These are phyloP conservation scores for Colletotrichum truncatum DNA, from an alignment of 2,329 filamentous ascomycete genomes.

Conservation along the genomic window DNA sequence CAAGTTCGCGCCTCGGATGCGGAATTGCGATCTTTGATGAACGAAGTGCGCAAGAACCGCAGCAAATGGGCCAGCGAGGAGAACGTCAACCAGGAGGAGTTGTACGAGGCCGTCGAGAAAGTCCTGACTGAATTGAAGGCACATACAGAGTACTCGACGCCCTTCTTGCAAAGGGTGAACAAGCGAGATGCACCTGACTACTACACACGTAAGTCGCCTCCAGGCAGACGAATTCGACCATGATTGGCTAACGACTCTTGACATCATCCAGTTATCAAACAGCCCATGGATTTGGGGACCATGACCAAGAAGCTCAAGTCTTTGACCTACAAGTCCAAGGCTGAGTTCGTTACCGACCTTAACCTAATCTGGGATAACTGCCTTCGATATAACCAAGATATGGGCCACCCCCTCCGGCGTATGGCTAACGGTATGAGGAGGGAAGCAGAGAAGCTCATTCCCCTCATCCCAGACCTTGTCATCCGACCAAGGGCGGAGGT, in stretches of 20 bases:
- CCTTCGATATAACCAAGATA: constrained; percentile 92
- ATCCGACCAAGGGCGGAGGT: constrained; percentile 94
- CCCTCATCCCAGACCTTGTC: constrained; percentile 90
- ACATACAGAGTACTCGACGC: constrained; percentile 96
- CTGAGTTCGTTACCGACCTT: constrained; percentile 92
- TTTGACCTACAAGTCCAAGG: constrained; percentile 84
- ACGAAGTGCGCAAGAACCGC: constrained; percentile 95
- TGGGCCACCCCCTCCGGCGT: constrained; percentile 85
- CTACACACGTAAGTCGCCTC: constrained; percentile 75
- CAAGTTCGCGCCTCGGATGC: constrained; percentile 92
- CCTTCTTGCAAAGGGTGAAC: constrained; percentile 92
- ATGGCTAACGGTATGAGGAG: constrained; percentile 97
- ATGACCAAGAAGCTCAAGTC: constrained; percentile 98
- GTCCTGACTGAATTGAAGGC: constrained; percentile 97
- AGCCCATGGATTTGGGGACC: constrained; percentile 95
- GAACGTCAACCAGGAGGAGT: constrained; percentile 94
- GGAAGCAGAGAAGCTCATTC: constrained; percentile 95
- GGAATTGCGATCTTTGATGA: constrained; percentile 91
- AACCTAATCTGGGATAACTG: constrained; percentile 98
- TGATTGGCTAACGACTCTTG: constrained; percentile 34
- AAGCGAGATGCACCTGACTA: constrained; percentile 98
- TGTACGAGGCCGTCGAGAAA: constrained; percentile 97
- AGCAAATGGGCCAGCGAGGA: constrained; percentile 99
- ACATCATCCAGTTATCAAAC: constrained; percentile 78
- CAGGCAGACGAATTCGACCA: constrained; percentile 4